Percentiles rank a stretch among this genome's conserved stretches.
Conservation (phyloP, 345 rosid genomes). For the Populus simonii region DNA sequence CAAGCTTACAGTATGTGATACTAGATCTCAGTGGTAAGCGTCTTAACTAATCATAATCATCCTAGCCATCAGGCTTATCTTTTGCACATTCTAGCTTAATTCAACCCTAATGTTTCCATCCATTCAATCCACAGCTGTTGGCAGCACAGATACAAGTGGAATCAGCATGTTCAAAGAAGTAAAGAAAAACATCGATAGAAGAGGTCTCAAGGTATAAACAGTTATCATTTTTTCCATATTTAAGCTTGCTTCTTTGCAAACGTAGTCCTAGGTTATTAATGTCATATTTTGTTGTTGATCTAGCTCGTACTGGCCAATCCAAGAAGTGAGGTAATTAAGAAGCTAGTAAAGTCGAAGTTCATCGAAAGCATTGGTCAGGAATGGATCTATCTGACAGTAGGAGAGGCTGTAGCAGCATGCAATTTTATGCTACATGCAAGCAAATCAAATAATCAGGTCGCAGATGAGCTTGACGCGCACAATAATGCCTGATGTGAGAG, state of each 20-base stretch:
- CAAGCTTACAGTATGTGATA: slow-evolving; percentile 24
- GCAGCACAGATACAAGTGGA: slow-evolving; percentile 35
- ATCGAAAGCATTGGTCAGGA: slow-evolving; percentile 24
- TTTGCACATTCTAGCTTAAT: not conserved
- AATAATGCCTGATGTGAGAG: slow-evolving; percentile 3
- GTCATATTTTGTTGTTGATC: not conserved
- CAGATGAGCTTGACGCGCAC: slow-evolving; percentile 3
- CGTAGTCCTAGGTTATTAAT: not conserved
- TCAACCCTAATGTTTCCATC: not conserved
- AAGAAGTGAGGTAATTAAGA: slow-evolving; percentile 32
- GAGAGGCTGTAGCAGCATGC: slow-evolving; percentile 31
- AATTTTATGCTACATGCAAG: slow-evolving; percentile 18
- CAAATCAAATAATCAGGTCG: slow-evolving; percentile 9
- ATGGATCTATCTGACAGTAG: slow-evolving; percentile 28
- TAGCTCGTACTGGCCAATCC: slow-evolving; percentile 31
- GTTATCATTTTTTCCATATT: not conserved
- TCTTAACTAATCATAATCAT: not conserved
- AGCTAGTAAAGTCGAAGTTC: slow-evolving; percentile 22
- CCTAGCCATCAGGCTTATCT: not conserved
- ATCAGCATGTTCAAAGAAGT: slow-evolving; percentile 23
- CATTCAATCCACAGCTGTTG: slow-evolving; percentile 18
- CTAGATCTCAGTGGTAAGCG: slow-evolving; percentile 27
- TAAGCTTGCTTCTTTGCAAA: not conserved
- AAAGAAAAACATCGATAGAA: slow-evolving; percentile 23
- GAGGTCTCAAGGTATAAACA: slow-evolving; percentile 17